Evolutionary conservation across 2,329 filamentous ascomycete species (phyloP).

Genomic region (Aspergillus sp.): DNA sequence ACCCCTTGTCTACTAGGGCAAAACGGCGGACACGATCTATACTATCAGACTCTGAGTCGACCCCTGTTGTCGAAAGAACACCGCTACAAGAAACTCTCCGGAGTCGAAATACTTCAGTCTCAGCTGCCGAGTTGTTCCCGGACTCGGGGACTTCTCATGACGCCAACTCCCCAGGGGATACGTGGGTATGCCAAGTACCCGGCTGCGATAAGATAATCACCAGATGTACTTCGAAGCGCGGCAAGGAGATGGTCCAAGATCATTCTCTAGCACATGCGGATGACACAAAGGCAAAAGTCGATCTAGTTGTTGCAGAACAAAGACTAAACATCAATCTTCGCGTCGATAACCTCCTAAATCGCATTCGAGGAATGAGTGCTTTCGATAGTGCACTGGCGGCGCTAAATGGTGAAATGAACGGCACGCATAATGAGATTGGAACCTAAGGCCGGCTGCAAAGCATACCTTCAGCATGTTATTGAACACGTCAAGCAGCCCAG

Average conservation of each 20-base stretch:
- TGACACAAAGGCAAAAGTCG: slow-evolving; percentile 36
- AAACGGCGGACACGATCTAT: slow-evolving; percentile 32
- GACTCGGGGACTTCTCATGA: slow-evolving; percentile 12
- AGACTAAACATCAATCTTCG: slow-evolving; percentile 32
- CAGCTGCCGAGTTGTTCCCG: slow-evolving; percentile 13
- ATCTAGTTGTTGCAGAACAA: slow-evolving; percentile 38
- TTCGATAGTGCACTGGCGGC: slow-evolving; percentile 18
- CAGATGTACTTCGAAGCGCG: slow-evolving; percentile 33
- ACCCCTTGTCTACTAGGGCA: slow-evolving; percentile 30
- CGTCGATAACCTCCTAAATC: slow-evolving; percentile 34
- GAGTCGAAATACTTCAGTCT: slow-evolving; percentile 22
- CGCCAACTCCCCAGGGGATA: slow-evolving; percentile 26
- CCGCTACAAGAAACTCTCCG: slow-evolving; percentile 30
- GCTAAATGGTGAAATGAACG: slow-evolving; percentile 16
- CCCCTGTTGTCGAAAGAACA: slow-evolving; percentile 24
- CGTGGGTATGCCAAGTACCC: slow-evolving; percentile 34
- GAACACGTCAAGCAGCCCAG: neutral
- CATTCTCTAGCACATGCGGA: slow-evolving; percentile 36
- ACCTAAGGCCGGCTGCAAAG: neutral
- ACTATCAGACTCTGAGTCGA: slow-evolving; percentile 27
- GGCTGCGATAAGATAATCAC: slow-evolving; percentile 34
- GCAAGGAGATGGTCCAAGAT: slow-evolving; percentile 33
- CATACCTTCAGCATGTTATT: neutral
- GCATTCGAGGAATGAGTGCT: slow-evolving; percentile 30
- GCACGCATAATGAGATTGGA: slow-evolving; percentile 16